Conservation (phyloP, 768 basidiomycete species). For the Mrakia gelida region DNA sequence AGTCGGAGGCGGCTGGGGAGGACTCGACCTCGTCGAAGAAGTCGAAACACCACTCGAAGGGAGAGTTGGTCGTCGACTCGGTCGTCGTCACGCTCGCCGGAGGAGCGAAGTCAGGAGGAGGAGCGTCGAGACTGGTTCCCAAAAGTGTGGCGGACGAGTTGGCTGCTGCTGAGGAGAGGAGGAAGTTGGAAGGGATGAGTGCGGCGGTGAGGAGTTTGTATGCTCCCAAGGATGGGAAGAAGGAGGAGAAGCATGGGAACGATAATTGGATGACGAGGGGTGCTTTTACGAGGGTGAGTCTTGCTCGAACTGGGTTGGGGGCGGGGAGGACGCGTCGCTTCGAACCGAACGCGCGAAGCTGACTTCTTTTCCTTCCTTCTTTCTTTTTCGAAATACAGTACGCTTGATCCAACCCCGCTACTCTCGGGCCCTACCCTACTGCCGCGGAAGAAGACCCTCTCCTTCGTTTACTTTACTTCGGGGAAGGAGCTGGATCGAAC, state of each 20-base stretch:
- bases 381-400: background rate
- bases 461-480: background rate
- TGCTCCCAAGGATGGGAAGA: conserved; percentile 54
- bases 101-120: conserved; percentile 52
- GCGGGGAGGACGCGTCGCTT: too few species aligned
- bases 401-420: background rate
- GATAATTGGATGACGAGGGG: conserved; percentile 82
- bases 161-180: conserved; percentile 73
- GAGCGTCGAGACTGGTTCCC: conserved; percentile 44
- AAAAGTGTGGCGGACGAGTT: conserved; percentile 67
- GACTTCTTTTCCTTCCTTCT: background rate
- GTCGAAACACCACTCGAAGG: conserved; percentile 19
- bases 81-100: conserved; percentile 52
- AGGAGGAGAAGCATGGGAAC: conserved; percentile 52
- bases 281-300: conserved; percentile 84
- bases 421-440: background rate
- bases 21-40: conserved; percentile 33
- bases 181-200: conserved; percentile 72
- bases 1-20: conserved; percentile 36
- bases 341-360: background rate
- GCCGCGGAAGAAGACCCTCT: background rate
- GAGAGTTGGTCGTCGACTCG: conserved; percentile 34
- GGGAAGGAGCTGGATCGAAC: too few species aligned
- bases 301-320: too few species aligned
- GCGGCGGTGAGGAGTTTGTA: conserved; percentile 81